Conservation (phyloP, 2,329 filamentous ascomycete genomes). For the Epichloe coenophiala region DNA sequence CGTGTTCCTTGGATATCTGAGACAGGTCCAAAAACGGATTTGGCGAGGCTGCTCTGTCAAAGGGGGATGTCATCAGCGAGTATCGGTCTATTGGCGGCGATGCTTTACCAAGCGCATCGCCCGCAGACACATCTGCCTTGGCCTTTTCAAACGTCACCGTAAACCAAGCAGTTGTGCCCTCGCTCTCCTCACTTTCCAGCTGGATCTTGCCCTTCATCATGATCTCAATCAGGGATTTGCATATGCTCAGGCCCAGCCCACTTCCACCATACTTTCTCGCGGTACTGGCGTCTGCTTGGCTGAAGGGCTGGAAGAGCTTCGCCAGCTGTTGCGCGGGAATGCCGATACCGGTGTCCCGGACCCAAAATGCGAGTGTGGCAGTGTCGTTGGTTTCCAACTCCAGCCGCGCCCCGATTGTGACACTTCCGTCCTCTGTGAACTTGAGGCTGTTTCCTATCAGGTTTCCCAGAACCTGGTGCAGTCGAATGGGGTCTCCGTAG, state of each 20-base stretch:
- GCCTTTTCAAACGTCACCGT: conserved; percentile 78
- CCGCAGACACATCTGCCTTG: conserved; percentile 42
- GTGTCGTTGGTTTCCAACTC: conserved; percentile 56
- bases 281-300: conserved; percentile 81
- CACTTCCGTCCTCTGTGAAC: conserved; percentile 76
- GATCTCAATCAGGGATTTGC: conserved; percentile 84
- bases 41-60: conserved; percentile 25
- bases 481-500: conserved; percentile 50
- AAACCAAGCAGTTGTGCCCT: conserved; percentile 64
- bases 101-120: conserved; percentile 32
- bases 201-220: conserved; percentile 81
- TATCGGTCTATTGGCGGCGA: conserved; percentile 24
- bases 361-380: conserved; percentile 69
- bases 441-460: conserved; percentile 88
- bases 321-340: conserved; percentile 71
- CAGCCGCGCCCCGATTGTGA: conserved; percentile 67
- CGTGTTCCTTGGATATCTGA: conserved; percentile 59
- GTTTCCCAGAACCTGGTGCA: conserved; percentile 63
- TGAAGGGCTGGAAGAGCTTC: conserved; percentile 85
- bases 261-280: conserved; percentile 86
- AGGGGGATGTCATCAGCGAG: conserved; percentile 14
- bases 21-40: conserved; percentile 54
- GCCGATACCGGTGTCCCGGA: conserved; percentile 82
- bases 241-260: conserved; percentile 82
- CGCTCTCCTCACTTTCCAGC: conserved; percentile 61